Percentiles rank a stretch among this genome's conserved stretches.
Evolutionary conservation across 202 grass and related monocot species (phyloP).

Genomic region (Eragrostis tef): DNA sequence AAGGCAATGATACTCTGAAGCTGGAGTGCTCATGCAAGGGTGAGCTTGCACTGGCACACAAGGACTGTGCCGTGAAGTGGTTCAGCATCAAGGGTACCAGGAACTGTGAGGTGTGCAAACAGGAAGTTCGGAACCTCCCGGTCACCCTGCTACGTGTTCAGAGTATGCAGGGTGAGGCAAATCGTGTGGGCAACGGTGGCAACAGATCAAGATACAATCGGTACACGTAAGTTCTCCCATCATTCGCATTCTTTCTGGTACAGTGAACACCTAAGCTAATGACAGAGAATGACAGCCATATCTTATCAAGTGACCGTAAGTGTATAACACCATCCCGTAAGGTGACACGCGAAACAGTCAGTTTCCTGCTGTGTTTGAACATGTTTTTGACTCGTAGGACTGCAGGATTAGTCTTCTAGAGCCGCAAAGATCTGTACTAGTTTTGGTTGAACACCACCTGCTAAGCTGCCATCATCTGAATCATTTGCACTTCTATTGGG

Average conservation of each 20-base stretch:
- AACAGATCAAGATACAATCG: slow-evolving; percentile 29
- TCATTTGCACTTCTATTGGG: neutral
- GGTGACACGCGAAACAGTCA: neutral
- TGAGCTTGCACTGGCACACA: slow-evolving; percentile 81
- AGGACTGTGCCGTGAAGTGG: slow-evolving; percentile 85
- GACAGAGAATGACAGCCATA: neutral
- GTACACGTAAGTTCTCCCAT: slow-evolving; percentile 48
- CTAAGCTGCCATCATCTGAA: too few species aligned
- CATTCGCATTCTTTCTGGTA: neutral
- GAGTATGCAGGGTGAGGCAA: slow-evolving; percentile 17
- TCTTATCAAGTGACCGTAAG: too few species aligned
- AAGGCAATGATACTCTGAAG: slow-evolving; percentile 74
- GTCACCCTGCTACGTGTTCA: slow-evolving; percentile 80
- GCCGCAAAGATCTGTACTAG: neutral
- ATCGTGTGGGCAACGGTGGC: neutral
- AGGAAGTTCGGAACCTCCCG: slow-evolving; percentile 79
- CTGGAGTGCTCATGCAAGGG: slow-evolving; percentile 86
- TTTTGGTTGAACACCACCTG: neutral
- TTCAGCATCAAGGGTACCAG: slow-evolving; percentile 82
- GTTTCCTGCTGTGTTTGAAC: neutral
- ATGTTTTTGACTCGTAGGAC: neutral
- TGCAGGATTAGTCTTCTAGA: neutral
- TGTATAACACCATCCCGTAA: neutral
- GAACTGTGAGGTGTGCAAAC: slow-evolving; percentile 88
- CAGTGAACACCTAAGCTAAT: neutral